These are phyloP conservation scores for Moringa oleifera DNA, from an alignment of 345 rosid species.

Conservation along the genomic window DNA sequence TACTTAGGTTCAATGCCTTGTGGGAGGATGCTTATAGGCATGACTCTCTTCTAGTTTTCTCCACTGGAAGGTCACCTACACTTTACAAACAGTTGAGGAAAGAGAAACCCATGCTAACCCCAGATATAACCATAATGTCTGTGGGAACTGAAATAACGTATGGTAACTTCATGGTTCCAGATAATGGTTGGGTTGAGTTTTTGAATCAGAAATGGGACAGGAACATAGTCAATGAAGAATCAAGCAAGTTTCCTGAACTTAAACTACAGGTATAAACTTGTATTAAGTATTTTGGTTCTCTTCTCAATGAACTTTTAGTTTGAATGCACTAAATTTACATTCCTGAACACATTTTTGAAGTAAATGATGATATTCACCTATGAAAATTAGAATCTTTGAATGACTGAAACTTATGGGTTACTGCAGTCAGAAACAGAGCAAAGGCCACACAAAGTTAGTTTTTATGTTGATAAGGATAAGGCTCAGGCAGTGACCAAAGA, in stretches of 20 bases:
- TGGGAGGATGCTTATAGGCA: slow-evolving; percentile 82
- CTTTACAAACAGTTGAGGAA: slow-evolving; percentile 67
- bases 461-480: slow-evolving; percentile 72
- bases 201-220: slow-evolving; percentile 84
- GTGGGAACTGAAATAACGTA: slow-evolving; percentile 98
- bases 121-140: slow-evolving; percentile 93
- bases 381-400: slow-evolving; percentile 5
- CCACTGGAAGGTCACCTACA: slow-evolving; percentile 93
- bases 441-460: slow-evolving; percentile 89
- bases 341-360: not conserved
- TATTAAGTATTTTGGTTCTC: not conserved
- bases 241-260: slow-evolving; percentile 74
- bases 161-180: slow-evolving; percentile 81
- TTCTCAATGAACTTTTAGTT: not conserved
- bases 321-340: not conserved
- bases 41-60: slow-evolving; percentile 85
- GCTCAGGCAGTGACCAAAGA: slow-evolving; percentile 59
- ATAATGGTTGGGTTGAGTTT: slow-evolving; percentile 84
- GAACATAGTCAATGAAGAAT: slow-evolving; percentile 62
- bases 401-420: slow-evolving; percentile 14
- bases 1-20: slow-evolving; percentile 80
- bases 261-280: slow-evolving; percentile 66
- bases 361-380: not conserved
- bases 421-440: slow-evolving; percentile 88
- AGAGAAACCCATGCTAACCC: slow-evolving; percentile 88